phyloP scores from a whole-genome alignment of 1,139 yeast species.

The Tardiomyces depauwii region DNA sequence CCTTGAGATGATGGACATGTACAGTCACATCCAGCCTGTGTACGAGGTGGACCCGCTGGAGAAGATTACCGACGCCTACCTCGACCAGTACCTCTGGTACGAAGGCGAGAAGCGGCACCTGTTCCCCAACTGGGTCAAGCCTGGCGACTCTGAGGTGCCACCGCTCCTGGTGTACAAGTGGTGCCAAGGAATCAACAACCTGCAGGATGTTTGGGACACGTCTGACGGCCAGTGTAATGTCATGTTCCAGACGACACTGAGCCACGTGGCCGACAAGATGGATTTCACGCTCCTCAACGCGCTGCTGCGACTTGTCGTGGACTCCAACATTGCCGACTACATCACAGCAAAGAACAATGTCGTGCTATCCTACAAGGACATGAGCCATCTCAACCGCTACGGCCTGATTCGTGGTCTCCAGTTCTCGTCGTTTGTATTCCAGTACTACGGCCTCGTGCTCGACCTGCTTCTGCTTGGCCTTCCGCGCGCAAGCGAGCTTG shows the following conservation, averaged over 20 bases:
- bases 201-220: constrained; percentile 69
- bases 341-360: constrained; percentile 88
- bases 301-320: constrained; percentile 67
- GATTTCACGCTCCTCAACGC: constrained; percentile 83
- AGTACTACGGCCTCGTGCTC: constrained; percentile 76
- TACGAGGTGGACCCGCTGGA: constrained; percentile 85
- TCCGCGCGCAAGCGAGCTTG: constrained; percentile 78
- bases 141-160: constrained; percentile 88
- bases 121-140: constrained; percentile 95
- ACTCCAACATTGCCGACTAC: constrained; percentile 89
- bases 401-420: constrained; percentile 86
- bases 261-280: constrained; percentile 68
- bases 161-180: constrained; percentile 87
- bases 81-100: constrained; percentile 94
- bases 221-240: constrained; percentile 68
- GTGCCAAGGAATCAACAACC: constrained; percentile 88
- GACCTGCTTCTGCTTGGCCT: constrained; percentile 77
- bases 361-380: constrained; percentile 75
- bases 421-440: constrained; percentile 81
- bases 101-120: constrained; percentile 81
- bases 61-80: constrained; percentile 90
- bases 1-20: constrained; percentile 86
- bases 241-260: constrained; percentile 65
- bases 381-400: constrained; percentile 84
- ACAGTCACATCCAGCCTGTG: constrained; percentile 74